phyloP scores from a whole-genome alignment of 2,329 filamentous ascomycete species.

The Aspergillus novoparasiticus region DNA sequence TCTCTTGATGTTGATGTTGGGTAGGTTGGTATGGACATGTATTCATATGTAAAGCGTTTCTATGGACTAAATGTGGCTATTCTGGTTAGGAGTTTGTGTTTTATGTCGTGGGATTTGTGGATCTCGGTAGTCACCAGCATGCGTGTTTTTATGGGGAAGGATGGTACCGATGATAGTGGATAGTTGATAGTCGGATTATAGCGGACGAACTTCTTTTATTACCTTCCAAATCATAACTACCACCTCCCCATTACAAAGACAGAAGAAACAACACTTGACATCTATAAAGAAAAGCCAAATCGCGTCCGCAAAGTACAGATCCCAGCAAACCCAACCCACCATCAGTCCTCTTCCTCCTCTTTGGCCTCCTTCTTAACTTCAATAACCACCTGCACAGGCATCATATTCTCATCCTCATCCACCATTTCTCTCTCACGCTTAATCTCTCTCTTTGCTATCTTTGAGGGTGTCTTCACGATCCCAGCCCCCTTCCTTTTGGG shows the following conservation, averaged over 20 bases:
- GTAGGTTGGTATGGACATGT: not conserved
- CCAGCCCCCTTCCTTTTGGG: not conserved
- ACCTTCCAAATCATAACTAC: not conserved
- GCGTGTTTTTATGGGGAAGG: too few species aligned
- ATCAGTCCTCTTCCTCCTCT: not conserved
- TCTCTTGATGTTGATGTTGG: not conserved
- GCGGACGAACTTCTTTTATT: too few species aligned
- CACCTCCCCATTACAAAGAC: not conserved
- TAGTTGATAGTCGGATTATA: too few species aligned
- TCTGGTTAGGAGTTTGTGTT: not conserved
- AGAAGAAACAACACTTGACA: not conserved
- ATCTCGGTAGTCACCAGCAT: too few species aligned
- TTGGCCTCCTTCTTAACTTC: not conserved
- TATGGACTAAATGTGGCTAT: not conserved
- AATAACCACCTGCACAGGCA: not conserved
- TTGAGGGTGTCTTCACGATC: accelerated
- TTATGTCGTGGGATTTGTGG: not conserved
- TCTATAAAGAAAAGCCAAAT: not conserved
- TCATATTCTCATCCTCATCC: not conserved
- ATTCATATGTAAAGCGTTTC: not conserved
- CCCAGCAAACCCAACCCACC: not conserved
- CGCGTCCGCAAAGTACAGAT: not conserved
- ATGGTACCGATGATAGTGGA: too few species aligned
- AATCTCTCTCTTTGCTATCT: not conserved
- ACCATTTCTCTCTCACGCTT: not conserved